Conservation (phyloP, 78 protist species). For the Dictyostelium brefeldianum region DNA sequence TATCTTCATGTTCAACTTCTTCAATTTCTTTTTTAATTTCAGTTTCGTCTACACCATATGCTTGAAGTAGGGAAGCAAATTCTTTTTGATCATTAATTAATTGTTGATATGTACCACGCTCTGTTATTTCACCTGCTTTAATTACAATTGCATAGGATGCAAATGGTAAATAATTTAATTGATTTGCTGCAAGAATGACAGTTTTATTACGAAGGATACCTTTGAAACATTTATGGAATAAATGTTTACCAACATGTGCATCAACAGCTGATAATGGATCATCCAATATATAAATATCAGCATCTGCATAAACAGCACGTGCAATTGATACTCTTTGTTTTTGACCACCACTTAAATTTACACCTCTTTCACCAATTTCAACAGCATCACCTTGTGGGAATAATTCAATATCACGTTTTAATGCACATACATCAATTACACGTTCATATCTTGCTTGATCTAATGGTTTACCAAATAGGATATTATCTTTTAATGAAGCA, state of each 20-base stretch:
- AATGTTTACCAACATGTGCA: constrained; percentile 90
- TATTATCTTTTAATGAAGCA: constrained; percentile 94
- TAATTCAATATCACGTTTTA: constrained; percentile 86
- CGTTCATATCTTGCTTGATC: constrained; percentile 69
- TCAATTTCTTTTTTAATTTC: constrained; percentile 5
- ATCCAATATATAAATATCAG: constrained; percentile 92
- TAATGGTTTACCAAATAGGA: constrained; percentile 87
- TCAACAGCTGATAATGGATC: constrained; percentile 97
- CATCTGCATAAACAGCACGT: constrained; percentile 88
- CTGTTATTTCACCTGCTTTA: constrained; percentile 84
- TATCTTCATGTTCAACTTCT: constrained; percentile 37
- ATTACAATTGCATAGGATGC: constrained; percentile 46
- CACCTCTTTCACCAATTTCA: constrained; percentile 96
- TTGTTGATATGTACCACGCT: constrained; percentile 78
- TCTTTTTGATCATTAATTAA: constrained; percentile 17
- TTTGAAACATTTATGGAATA: constrained; percentile 80
- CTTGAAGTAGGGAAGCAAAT: constrained; percentile 15
- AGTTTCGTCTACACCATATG: constrained; percentile 58
- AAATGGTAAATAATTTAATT: constrained; percentile 61
- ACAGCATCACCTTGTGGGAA: constrained; percentile 93
- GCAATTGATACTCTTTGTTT: constrained; percentile 97
- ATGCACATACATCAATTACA: constrained; percentile 89
- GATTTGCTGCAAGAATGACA: constrained; percentile 92
- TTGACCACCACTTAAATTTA: constrained; percentile 98
- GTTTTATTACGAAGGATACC: constrained; percentile 77